These are phyloP conservation scores for Mortierella sp. DNA, from an alignment of 371 early-diverging fungal species.

Conservation along the genomic window DNA sequence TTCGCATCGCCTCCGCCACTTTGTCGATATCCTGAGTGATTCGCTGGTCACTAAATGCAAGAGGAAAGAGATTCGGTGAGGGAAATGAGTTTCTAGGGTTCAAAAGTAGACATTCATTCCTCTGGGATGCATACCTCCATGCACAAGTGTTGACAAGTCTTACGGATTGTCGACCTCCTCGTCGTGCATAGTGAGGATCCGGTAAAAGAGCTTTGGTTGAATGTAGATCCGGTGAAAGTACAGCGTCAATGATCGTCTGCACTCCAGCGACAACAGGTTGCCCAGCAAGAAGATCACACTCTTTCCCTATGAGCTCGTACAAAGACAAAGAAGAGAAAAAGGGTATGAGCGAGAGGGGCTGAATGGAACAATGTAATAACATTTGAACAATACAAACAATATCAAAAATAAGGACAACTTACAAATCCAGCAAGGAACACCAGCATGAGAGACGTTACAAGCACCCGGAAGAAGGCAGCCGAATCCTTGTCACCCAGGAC, in stretches of 20 bases:
- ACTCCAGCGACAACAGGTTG: slow-evolving; percentile 69
- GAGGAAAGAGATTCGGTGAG: no score
- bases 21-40: slow-evolving; percentile 92
- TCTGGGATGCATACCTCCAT: background rate
- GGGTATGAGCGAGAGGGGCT: background rate
- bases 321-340: background rate
- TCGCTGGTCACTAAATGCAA: slow-evolving; percentile 80
- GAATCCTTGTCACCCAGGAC: slow-evolving; percentile 74
- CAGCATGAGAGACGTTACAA: slow-evolving; percentile 65
- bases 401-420: slow-evolving; percentile 33
- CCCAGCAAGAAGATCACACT: slow-evolving; percentile 69
- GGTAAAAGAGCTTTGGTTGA: slow-evolving; percentile 70
- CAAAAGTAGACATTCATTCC: background rate
- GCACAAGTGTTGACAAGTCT: slow-evolving; percentile 8
- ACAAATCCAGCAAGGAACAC: slow-evolving; percentile 72
- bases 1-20: slow-evolving; percentile 71
- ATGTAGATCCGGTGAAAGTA: slow-evolving; percentile 76
- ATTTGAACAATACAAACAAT: background rate
- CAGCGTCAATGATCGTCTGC: slow-evolving; percentile 68
- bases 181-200: slow-evolving; percentile 64
- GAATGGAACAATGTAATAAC: background rate
- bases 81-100: no score
- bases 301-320: slow-evolving; percentile 58
- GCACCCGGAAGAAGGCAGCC: slow-evolving; percentile 66
- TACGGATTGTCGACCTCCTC: slow-evolving; percentile 81